Conservation (phyloP, 2,329 filamentous ascomycete species). For the Fusarium sp. region DNA sequence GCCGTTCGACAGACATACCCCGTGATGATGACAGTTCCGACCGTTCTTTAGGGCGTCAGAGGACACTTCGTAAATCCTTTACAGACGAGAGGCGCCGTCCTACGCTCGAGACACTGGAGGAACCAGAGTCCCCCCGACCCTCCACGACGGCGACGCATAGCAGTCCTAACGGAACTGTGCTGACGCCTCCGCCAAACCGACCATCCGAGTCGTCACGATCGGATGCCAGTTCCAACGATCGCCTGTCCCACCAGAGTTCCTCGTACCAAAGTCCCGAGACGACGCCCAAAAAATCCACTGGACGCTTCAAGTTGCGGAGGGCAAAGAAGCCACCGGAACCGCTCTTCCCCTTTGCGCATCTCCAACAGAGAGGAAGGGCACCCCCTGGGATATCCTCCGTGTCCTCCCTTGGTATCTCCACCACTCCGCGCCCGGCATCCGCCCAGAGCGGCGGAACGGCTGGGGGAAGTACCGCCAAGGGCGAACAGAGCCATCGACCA, state of each 20-base stretch:
- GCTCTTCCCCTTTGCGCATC: constrained; percentile 85
- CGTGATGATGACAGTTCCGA: constrained; percentile 44
- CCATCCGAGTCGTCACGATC: constrained; percentile 85
- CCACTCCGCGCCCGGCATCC: constrained; percentile 52
- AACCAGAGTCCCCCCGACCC: constrained; percentile 57
- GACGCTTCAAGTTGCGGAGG: constrained; percentile 81
- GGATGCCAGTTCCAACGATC: constrained; percentile 82
- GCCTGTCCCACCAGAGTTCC: constrained; percentile 70
- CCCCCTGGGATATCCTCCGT: constrained; percentile 55
- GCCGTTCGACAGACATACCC: constrained; percentile 63
- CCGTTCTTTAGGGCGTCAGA: constrained; percentile 31
- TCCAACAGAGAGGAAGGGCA: constrained; percentile 76
- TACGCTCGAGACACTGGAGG: constrained; percentile 62
- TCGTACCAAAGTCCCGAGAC: constrained; percentile 66
- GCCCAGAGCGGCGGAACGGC: constrained; percentile 48
- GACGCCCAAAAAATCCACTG: constrained; percentile 72
- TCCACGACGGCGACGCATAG: constrained; percentile 45
- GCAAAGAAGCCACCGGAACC: constrained; percentile 80
- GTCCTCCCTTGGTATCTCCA: constrained; percentile 53
- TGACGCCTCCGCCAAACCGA: constrained; percentile 63
- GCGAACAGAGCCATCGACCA: constrained; percentile 28
- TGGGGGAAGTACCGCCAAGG: constrained; percentile 32
- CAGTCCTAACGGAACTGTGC: constrained; percentile 53
- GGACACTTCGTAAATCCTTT: constrained; percentile 56
- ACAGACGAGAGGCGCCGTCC: constrained; percentile 54